Base-by-base conservation (phyloP, 495 filamentous ascomycete species). In the Podospora fimiseda region DNA sequence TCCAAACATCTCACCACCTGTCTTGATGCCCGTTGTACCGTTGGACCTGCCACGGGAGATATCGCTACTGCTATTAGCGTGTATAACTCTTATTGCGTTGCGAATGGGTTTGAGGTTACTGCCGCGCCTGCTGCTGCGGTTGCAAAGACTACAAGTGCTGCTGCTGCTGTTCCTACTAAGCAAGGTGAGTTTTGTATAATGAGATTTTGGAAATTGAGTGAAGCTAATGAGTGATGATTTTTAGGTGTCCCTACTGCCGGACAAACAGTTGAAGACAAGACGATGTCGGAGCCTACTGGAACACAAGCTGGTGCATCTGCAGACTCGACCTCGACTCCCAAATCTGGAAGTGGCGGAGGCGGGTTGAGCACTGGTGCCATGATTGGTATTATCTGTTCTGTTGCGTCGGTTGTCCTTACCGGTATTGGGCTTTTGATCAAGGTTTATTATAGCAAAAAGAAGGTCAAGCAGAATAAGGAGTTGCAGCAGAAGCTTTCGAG, bases 11-110 rank as follows among this genome's bases (percentile, higher is more conserved):
- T 53, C 21, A 53, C 24, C 42, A 38, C 51, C 19, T 53, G 51
- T 21, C 19, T 13, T 37, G n/a, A 20, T 6, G 22, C 42, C 3
- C 33, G 21, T n/a, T 53, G 51, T 30, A 53, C 51, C 30, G 41
- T 39, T 3, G 51, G 51, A n/a, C 51, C 51, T 20, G 42, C 51
- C 9, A 40, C 19, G 8, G 51, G 22, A 15, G 51, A 53, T 16
- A 40, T 53, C 20, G 37, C 43, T 7, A 46, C 43, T 4, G 42
- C 43, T 27, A 53, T 53, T 18, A 22, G 51, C 11, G 6, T 53
- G 18, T 53, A 53, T 36, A 53, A 53, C 27, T 53, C 51, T 41
- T 53, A 53, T 18, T 53, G 51, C 20, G 42, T 53, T 2, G 42
- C 41, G 2, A 53, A 53, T 30, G 41, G 51, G 14, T 53, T 53